Base-by-base conservation (phyloP, 441 rosid species). In the Mallotus japonicus region DNA sequence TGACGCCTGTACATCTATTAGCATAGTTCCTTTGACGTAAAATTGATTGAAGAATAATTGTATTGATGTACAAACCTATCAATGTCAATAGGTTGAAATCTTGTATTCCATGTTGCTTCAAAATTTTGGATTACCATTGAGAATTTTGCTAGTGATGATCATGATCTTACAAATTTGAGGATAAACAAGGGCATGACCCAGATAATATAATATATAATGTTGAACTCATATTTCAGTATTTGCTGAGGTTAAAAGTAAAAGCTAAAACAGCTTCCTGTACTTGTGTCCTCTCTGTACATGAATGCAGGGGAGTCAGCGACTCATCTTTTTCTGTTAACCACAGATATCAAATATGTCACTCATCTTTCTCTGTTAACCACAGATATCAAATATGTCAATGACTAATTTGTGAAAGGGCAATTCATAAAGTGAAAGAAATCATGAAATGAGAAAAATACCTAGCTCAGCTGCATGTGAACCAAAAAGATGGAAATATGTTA, bases 401-500 rank as follows among this genome's bases (percentile, higher is more conserved):
- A 15, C 16, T 40, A 40, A 59, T 59, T 55, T 17, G 58, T 44
- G 22, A 4, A 55, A 55, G 9, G 67, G 16, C 67, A 64, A 64
- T 44, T 19, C 16, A 19, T 13, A 42, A 44, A 44, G 32, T 24
- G 59, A 71, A n/a, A 32, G 20, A 46, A 53, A 72, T 44, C 17
- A 3, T n/a, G 20, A 44, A 51, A 32, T 46, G 58, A 61, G 57
- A 10, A 61, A 3, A 22, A 16, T 14, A 46, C 62, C 32, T 57
- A 19, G 59, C 65, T 22, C 8, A 56, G 59, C 8, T 55, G 59
- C 20, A 37, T 3, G 20, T 15, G 20, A 16, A 19, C 15, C 57
- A 13, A 42, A 61, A 66, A 13, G 9, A 10, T 46, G 32, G 44
- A 37, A 16, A 40, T 13, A 44, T 58, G 10, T 77, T 79, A 90